Base-by-base conservation (phyloP, 1,284 basidiomycete genomes). In the Macrocystidia cucumis region DNA sequence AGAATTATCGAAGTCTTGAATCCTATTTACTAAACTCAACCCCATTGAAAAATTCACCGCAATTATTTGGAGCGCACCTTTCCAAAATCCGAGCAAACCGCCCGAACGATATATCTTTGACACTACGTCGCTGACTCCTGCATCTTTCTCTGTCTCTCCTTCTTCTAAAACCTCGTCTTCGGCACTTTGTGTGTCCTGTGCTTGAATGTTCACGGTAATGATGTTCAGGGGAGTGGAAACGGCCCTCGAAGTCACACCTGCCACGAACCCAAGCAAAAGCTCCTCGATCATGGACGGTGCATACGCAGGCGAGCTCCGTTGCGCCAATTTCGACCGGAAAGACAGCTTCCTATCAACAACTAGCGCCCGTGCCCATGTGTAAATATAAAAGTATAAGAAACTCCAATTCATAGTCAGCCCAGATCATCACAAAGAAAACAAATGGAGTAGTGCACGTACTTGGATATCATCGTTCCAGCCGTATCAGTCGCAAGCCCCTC, bases 71-170 rank as follows among this genome's bases (percentile, higher is more conserved):
- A 14, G 39, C 42, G 34, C 46, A 73, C 73, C 74, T 55, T 62
- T 56, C 73, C 73, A 77, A 43, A 76, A 77, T 3, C 72, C 73
- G 17, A 43, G 32, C 11, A 75, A 37, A 0, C 72, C 73, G 11
- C 65, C 49, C 35, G 69, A 63, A 1, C 46, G 32, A 41, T 73
- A 70, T n/a, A 76, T 68, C 14, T 49, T 47, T 41, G 55, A 55
- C 1, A 67, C 50, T 1, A 66, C 57, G 1, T 47, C 45, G 3
- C 45, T 32, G 22, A 65, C 42, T 3, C 52, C 52, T 19, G 40
- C 39, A 2, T 44, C 37, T 32, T 45, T 18, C 29, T 34, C 29
- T 4, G 45, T 14, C 18, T 34, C 30, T 9, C 39, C 26, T 32
- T 40, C 37, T 26, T 40, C 37, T 11, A 17, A 31, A 8, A 47